Evolutionary conservation across 2,329 filamentous ascomycete genomes (phyloP).

Genomic region (Beauveria sp.): DNA sequence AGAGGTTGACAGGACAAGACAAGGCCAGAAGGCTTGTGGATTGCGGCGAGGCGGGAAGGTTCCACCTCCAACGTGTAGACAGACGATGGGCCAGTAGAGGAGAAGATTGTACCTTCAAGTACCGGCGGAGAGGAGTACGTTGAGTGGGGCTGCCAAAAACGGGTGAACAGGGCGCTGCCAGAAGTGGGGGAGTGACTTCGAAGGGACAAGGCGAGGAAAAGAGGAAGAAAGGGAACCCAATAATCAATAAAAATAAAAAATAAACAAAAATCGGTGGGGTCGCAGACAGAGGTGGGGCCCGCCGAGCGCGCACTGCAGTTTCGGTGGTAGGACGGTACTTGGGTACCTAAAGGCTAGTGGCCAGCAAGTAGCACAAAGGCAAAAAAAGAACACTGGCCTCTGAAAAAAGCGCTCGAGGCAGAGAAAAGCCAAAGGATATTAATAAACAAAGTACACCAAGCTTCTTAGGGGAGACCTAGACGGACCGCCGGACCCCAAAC

Average conservation of each 20-base stretch:
- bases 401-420: too few species aligned
- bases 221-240: neutral
- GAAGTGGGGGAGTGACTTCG: neutral
- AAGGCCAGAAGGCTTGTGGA: neutral
- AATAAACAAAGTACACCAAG: too few species aligned
- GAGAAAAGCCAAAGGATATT: too few species aligned
- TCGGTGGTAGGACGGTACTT: neutral
- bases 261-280: constrained; percentile 5
- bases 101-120: neutral
- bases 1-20: neutral
- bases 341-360: neutral
- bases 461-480: too few species aligned
- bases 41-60: constrained; percentile 5
- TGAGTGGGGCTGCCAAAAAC: neutral
- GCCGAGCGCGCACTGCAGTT: too few species aligned
- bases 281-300: neutral
- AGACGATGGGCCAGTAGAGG: neutral
- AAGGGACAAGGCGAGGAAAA: neutral
- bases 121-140: neutral
- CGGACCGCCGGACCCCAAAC: neutral
- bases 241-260: neutral
- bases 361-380: neutral
- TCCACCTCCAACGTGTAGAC: constrained; percentile 10
- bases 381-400: too few species aligned
- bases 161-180: neutral